A percentile compares a stretch with the other conserved stretches of the same genome.
Conservation (phyloP, 805 yeast species). For the Suhomyces canberraensis region DNA sequence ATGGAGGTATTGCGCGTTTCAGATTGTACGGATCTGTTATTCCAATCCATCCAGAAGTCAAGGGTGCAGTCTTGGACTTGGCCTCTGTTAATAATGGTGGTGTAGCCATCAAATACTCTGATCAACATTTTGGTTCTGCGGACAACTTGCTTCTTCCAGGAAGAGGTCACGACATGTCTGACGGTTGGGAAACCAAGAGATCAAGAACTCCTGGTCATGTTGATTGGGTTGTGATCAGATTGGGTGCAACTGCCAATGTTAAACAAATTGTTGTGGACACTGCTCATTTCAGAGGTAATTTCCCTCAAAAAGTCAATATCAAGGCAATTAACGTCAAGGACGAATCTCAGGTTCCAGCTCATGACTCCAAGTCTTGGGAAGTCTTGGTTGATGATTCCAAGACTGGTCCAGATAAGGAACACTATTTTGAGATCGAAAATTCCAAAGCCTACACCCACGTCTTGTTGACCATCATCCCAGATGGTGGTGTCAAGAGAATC, state of each 20-base stretch:
- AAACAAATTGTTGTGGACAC: slow-evolving; percentile 75
- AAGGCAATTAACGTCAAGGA: slow-evolving; percentile 48
- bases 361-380: slow-evolving; percentile 55
- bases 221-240: slow-evolving; percentile 86
- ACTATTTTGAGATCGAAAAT: slow-evolving; percentile 42
- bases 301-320: slow-evolving; percentile 77
- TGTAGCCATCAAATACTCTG: slow-evolving; percentile 76
- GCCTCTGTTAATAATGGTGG: slow-evolving; percentile 89
- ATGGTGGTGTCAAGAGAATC: slow-evolving; percentile 93
- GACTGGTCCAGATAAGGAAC: slow-evolving; percentile 84
- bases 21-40: slow-evolving; percentile 81
- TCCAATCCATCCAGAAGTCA: slow-evolving; percentile 59
- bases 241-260: slow-evolving; percentile 65
- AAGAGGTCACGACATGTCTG: slow-evolving; percentile 93
- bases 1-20: slow-evolving; percentile 96
- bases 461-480: slow-evolving; percentile 82
- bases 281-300: slow-evolving; percentile 92
- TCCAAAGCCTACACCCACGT: slow-evolving; percentile 58
- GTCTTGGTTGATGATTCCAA: slow-evolving; percentile 62
- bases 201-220: slow-evolving; percentile 79
- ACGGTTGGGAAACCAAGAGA: slow-evolving; percentile 97
- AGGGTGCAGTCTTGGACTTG: slow-evolving; percentile 53
- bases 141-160: slow-evolving; percentile 90
- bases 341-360: slow-evolving; percentile 36
- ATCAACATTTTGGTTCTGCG: slow-evolving; percentile 93